A percentile compares a stretch with the other conserved stretches of the same genome.
Conservation (phyloP, 164 flowering plant species). For the Umbilicus rupestris region DNA sequence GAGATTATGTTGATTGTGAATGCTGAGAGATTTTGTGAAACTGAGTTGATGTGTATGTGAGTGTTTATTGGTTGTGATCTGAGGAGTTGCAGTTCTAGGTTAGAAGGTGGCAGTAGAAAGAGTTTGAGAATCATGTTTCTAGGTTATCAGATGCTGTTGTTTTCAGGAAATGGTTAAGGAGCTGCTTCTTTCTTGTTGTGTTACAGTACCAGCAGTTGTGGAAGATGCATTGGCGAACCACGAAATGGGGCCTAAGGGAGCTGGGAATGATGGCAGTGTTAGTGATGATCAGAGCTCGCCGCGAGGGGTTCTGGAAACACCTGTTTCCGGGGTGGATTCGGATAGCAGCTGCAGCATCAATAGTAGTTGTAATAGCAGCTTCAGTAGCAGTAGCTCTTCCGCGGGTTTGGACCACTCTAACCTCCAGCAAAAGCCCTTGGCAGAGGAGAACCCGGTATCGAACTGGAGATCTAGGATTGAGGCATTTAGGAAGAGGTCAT, state of each 20-base stretch:
- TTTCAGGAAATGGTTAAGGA: no score
- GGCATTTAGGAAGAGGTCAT: conserved; percentile 2
- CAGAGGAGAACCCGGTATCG: neutral
- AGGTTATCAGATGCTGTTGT: no score
- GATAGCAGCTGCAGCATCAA: conserved; percentile 5
- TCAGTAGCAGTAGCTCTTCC: conserved; percentile 9
- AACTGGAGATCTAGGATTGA: neutral
- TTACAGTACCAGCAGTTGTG: neutral
- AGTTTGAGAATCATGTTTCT: no score
- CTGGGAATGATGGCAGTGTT: neutral
- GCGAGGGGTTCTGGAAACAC: conserved; percentile 2
- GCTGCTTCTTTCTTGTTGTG: neutral
- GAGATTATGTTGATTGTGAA: no score
- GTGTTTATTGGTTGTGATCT: no score
- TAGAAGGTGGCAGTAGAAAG: no score
- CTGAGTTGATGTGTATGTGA: no score
- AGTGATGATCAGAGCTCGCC: conserved; percentile 1
- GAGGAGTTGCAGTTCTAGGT: no score
- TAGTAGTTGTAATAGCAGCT: conserved; percentile 25
- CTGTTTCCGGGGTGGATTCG: conserved; percentile 4
- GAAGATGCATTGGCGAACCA: conserved; percentile 11
- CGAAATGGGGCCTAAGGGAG: conserved; percentile 15
- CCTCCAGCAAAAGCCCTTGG: neutral
- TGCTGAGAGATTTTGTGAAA: no score
- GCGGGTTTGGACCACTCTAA: neutral